Evolutionary conservation across 208 protist species (phyloP).

Genomic region (Crithidia acanthocephali): DNA sequence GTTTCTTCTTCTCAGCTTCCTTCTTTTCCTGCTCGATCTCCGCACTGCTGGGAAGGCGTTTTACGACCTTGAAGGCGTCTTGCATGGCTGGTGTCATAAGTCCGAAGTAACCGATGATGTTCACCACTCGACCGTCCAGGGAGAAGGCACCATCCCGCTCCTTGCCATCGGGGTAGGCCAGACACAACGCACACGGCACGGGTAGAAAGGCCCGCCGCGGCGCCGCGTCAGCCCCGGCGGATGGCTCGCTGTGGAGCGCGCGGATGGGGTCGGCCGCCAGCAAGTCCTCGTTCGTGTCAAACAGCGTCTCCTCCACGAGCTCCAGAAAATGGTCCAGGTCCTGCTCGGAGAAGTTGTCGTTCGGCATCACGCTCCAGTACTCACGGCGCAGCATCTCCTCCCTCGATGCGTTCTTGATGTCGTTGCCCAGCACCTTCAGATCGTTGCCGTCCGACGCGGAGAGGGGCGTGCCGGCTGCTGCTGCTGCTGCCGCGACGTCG

Average conservation of each 20-base stretch:
- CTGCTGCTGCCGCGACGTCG: not conserved
- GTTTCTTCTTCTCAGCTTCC: not conserved
- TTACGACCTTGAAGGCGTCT: constrained; percentile 68
- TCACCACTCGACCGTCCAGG: constrained; percentile 70
- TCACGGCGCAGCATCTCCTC: constrained; percentile 20
- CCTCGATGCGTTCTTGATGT: not conserved
- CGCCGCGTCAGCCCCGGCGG: not conserved
- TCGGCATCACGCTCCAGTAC: constrained; percentile 68
- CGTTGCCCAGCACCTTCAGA: constrained; percentile 7
- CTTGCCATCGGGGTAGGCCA: constrained; percentile 77
- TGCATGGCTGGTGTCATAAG: constrained; percentile 62
- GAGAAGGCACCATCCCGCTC: constrained; percentile 66
- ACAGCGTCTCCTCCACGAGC: constrained; percentile 58
- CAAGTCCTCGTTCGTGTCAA: constrained; percentile 68
- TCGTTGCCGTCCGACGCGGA: not conserved
- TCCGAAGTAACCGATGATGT: constrained; percentile 89
- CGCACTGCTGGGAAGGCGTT: constrained; percentile 28
- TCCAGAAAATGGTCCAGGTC: constrained; percentile 80
- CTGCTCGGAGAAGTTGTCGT: constrained; percentile 63
- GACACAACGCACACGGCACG: constrained; percentile 80
- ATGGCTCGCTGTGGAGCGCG: not conserved
- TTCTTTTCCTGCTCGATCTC: constrained; percentile 3
- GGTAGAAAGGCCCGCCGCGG: constrained; percentile 45
- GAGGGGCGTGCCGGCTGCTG: not conserved
- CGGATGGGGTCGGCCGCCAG: constrained; percentile 38